Evolutionary conservation across 176 grass and related monocot genomes (phyloP), one percentile per base, ranked within the genome.

Genomic region (Carex myosuroides): DNA sequence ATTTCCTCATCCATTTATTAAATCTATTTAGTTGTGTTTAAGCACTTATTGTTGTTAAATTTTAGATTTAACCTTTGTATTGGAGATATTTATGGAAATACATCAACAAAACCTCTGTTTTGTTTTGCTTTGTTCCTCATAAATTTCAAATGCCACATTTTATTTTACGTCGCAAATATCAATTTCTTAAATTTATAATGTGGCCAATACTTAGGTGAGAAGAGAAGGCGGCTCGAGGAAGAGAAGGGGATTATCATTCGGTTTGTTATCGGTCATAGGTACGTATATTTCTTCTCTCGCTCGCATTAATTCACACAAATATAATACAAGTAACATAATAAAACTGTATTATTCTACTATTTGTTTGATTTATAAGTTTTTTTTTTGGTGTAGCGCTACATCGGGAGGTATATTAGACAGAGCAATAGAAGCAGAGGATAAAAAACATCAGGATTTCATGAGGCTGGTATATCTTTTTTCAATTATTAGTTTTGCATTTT

Each of bases 261-360:
- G 0, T 97, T 97, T 80, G 85, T 97, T 70, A 97, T 97, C 26
- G 95, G 95, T 59, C 95, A 97, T 77, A 93, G 95, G 95, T 94
- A 46, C 79, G 90, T 81, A 68, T 53, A 82, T 64, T 48, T 17
- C 2, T 8, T 50, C 12, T 42, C 17, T 64, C 0, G 18, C 13
- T 46, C 0, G 17, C 35, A 14, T 82, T 21, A 44, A 5, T 73
- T 44, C 42, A 73, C 41, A 73, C 6, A 48, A 50, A 73, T 22
- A 52, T 20, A 72, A 72, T 46, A 20, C 1, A 73, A 12, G 48
- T 2, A 52, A 73, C 73, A 78, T 0, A 56, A 17, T 77, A 32
- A 33, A 33, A 32, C 14, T 33, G 73, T 56, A 30, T 32, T 29
- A 2, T 78, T 22, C 13, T 81, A 30, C 20, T 66, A 60, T 41